Evolutionary conservation across 163 green algal genomes (phyloP), one percentile per base, ranked within the genome.

Genomic region (Scenedesmus sp.): DNA sequence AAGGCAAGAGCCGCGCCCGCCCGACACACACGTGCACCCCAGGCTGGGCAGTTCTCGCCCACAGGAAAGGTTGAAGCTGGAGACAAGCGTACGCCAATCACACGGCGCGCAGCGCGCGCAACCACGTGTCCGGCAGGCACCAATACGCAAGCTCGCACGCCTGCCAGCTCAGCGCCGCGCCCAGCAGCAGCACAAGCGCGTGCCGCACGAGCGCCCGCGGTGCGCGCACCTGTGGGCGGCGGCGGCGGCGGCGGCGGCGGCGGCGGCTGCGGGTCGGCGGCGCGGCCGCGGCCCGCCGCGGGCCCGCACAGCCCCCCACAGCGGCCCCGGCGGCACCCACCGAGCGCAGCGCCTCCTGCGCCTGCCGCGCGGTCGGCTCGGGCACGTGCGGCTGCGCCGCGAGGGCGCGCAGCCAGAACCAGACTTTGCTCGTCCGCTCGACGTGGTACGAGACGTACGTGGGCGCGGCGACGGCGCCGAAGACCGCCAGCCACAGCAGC

Each of bases 401-500:
- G 10, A 58, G 42, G 29, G 24, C 24, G 17, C 57, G 42, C 63
- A 66, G 58, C 58, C 58, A 66, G 1, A 24, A 66, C 58, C 58
- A 66, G 15, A 66, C 58, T 31, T 66, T 66, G 17, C 26, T 44
- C 29, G 29, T 26, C 18, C 28, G 58, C 58, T 66, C 58, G 26
- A 11, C 44, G 26, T 5, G 26, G 58, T 44, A 26, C 28, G 24
- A 6, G 29, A 66, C 58, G 20, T 66, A 66, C 58, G 24, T 24
- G 9, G 58, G 58, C 33, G 58, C 58, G 26, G 28, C 58, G 17
- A 42, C 4, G 17, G 58, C 28, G 29, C 11, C 26, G 24, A 66
- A 66, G 15, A 66, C 29, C 58, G 44, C 29, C 58, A 66, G 58
- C 58, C 58, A 66, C 31, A 66, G 58, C 58, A 44, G 26, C 58